Evolutionary conservation across 305 asterid genomes (phyloP).

Genomic region (Fraxinus paxiana): DNA sequence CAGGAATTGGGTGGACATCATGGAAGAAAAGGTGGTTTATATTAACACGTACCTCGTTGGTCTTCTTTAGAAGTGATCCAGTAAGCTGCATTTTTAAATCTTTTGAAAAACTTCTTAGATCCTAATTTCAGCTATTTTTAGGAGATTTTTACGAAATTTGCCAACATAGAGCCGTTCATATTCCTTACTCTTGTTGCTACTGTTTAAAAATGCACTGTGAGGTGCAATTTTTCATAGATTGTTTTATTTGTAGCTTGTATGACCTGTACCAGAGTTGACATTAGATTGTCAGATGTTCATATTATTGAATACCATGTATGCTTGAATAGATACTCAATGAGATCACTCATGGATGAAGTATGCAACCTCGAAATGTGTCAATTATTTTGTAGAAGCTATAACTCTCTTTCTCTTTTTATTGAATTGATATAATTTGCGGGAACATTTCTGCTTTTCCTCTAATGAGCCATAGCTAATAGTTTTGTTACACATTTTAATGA

Average conservation of each 20-base stretch:
- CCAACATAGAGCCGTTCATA: neutral
- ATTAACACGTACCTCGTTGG: conserved; percentile 92
- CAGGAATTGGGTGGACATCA: conserved; percentile 99
- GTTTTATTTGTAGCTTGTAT: neutral
- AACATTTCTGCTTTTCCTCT: neutral
- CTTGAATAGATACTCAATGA: neutral
- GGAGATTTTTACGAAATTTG: neutral
- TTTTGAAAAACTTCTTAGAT: neutral
- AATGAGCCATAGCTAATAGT: neutral
- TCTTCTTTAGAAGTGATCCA: conserved; percentile 97
- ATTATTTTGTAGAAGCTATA: neutral
- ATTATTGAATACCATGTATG: neutral
- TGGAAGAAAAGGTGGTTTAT: conserved; percentile 99
- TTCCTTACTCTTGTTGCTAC: neutral
- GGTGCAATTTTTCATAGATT: neutral
- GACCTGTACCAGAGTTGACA: neutral
- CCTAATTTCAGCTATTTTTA: neutral
- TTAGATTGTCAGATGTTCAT: neutral
- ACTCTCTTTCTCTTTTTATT: neutral
- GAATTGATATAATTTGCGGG: neutral
- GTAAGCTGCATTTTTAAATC: conserved; percentile 46
- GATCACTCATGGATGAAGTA: neutral
- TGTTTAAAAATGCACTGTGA: neutral
- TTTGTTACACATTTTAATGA: neutral
- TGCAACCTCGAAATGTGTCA: neutral